Conservation (phyloP, 1,284 basidiomycete genomes). For the Trametes sp. region DNA sequence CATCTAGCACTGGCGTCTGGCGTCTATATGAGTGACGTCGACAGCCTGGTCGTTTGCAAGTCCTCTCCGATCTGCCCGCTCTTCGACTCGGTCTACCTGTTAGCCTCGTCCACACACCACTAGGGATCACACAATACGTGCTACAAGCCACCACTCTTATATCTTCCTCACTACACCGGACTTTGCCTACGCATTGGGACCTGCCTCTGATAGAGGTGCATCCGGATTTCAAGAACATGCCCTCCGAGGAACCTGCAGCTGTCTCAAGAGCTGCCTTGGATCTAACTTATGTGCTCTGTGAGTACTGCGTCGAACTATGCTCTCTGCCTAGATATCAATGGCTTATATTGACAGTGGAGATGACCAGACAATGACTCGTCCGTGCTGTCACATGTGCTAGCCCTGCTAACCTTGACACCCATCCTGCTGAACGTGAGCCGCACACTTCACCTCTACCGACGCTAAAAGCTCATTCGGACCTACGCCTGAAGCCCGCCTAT, state of each 20-base stretch:
- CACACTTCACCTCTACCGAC: neutral
- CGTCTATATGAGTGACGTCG: too few relatives aligned
- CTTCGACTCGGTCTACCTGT: too few relatives aligned
- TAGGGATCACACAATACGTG: too few relatives aligned
- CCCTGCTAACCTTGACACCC: conserved; percentile 77
- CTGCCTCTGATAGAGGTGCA: too few relatives aligned
- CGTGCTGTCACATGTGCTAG: conserved; percentile 64
- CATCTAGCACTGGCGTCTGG: too few relatives aligned
- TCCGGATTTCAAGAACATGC: neutral
- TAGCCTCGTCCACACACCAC: too few relatives aligned
- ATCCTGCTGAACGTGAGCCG: conserved; percentile 75
- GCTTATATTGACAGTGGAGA: conserved; percentile 22
- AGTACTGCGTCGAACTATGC: conserved; percentile 34
- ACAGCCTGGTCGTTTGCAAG: too few relatives aligned
- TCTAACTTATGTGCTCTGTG: conserved; percentile 74
- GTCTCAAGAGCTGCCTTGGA: conserved; percentile 49
- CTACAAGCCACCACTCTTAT: too few relatives aligned
- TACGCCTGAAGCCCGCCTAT: conserved; percentile 69
- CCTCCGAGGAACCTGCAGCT: conserved; percentile 1
- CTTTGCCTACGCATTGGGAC: neutral
- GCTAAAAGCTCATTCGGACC: neutral
- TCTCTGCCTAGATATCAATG: neutral
- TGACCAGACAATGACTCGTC: conserved; percentile 72
- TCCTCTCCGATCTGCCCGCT: too few relatives aligned
- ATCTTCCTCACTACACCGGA: neutral